Evolutionary conservation across 495 filamentous ascomycete genomes (phyloP), one percentile per base, ranked within the genome.

Genomic region (Tuber umbilicatum): DNA sequence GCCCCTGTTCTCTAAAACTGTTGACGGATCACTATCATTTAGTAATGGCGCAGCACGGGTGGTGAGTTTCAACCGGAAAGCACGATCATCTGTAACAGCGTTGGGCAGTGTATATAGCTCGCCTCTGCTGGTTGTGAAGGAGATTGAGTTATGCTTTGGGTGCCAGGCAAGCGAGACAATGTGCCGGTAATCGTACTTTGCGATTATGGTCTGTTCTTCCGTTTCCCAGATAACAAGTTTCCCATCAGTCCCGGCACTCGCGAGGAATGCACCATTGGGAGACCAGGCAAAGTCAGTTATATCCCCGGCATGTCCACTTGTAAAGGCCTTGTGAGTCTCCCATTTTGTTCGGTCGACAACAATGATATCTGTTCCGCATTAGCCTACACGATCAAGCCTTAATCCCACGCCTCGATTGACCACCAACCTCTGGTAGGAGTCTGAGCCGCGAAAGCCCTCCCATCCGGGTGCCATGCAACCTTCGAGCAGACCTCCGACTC

Each of bases 401-500:
- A 37, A n/a, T 43, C 45, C 23, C 47, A 78, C 79, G 80, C 78
- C 60, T 45, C 3, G 19, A 21, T 37, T 17, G 43, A 64, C 12
- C 3, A 64, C 55, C 14, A 19, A 64, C 55, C 55, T 41, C 91
- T 86, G 1, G 92, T 94, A 1, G 90, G 87, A 21, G 96, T 97
- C 0, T 93, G 89, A 0, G 90, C 89, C 16, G 93, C 93, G 84
- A 99, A 97, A 7, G 94, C 93, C 67, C 92, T 89, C 9, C 96
- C 94, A 81, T 98, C 96, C 0, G 96, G 96, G 85, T 97, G 94
- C 95, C 95, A 99, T 2, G 90, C 87, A 38, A 90, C 89, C 81
- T 88, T 88, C 16, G 93, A 90, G 77, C 90, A 94, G 4, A 88
- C 86, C 74, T 97, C 93, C 14, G 89, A 88, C 68, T 94, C 93